Evolutionary conservation across 371 early-diverging fungal genomes (phyloP), one percentile per base, ranked within the genome.

Genomic region (Rhizopus microsporus): DNA sequence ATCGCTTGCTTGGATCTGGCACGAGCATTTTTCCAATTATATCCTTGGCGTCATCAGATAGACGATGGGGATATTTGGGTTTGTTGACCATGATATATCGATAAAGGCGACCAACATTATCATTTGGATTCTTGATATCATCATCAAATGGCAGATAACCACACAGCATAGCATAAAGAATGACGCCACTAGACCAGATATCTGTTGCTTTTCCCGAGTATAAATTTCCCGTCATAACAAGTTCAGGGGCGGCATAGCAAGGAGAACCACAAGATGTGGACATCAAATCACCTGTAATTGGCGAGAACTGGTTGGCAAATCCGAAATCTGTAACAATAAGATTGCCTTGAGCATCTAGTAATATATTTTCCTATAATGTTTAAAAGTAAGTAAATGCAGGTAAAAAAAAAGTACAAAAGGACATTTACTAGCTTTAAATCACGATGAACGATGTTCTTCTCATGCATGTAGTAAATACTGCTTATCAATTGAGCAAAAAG

Each of bases 261-360:
- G 99, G 99, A 30, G 94, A 93, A 8, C 99, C 99, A 68, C 99
- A 99, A 13, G 92, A 91, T 4, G 98, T 96, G 5, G 89, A 81
- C 88, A 97, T 88, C 46, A 96, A 75, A 60, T 92, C 90, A 54
- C 82, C 84, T 23, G 74, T 69, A n/a, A 77, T 72, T 40, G 72
- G 74, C 43, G 84, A 73, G 59, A 92, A 94, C 65, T 93, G 89
- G 73, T 99, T 99, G 12, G 98, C 97, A 69, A 99, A 97, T 5
- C 99, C 99, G 87, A 99, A 99, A 69, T 99, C 99, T 7, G 97
- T 98, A 60, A 99, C 93, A 63, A 96, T 92, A 31, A 99, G 88
- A 71, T 93, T 91, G 40, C 91, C 83, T 60, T 92, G 76, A 50
- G 84, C 81, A 81, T 96, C 96, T 53, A 95, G 75, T 48, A 97